These are phyloP conservation scores for Umbelopsis sp. DNA, from an alignment of 192 early-diverging fungal genomes.

Conservation along the genomic window DNA sequence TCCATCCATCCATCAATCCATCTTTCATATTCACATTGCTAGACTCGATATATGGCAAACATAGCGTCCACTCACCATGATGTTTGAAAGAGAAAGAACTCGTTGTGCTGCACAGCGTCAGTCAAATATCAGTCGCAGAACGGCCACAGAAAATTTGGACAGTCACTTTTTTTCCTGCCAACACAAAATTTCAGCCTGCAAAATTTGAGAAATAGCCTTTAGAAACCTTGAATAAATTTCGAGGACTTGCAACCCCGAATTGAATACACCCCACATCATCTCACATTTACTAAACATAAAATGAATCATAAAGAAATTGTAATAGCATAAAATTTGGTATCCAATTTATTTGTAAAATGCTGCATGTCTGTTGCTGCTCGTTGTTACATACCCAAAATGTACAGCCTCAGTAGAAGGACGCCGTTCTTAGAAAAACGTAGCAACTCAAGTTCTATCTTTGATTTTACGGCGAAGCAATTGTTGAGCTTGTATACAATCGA, in stretches of 20 bases:
- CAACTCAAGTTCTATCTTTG: not conserved
- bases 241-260: too few species aligned
- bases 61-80: conserved; percentile 27
- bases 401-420: too few species aligned
- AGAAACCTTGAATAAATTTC: too few species aligned
- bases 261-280: too few species aligned
- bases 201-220: too few species aligned
- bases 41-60: not conserved
- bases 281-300: not conserved
- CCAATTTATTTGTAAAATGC: too few species aligned
- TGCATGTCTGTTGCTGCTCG: too few species aligned
- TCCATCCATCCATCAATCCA: conserved; percentile 24
- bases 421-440: too few species aligned
- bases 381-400: too few species aligned
- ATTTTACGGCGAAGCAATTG: not conserved
- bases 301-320: not conserved
- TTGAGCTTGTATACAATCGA: not conserved
- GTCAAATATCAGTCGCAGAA: not conserved
- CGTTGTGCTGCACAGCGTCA: not conserved
- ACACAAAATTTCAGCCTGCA: not conserved
- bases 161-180: not conserved
- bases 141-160: conserved; percentile 8
- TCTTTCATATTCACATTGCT: not conserved
- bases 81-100: conserved; percentile 32
- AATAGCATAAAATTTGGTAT: not conserved